These are phyloP conservation scores for Lachnellula occidentalis DNA, from an alignment of 2,329 filamentous ascomycete genomes.

Conservation along the genomic window DNA sequence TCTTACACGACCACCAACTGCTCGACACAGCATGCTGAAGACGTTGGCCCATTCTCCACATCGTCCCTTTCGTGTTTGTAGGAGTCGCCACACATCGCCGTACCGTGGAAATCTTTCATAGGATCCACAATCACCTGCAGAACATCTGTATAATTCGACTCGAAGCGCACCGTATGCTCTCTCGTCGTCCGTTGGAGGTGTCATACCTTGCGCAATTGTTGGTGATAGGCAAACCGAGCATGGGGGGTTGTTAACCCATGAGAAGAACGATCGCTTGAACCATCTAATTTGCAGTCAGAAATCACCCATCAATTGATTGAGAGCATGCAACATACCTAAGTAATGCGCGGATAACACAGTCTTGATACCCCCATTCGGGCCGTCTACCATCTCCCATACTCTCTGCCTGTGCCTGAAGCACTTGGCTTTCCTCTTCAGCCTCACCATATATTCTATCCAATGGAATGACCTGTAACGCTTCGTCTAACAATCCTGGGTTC, in stretches of 20 bases:
- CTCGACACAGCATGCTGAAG: slow-evolving; percentile 96
- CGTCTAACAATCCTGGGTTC: slow-evolving; percentile 89
- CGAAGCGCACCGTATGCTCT: slow-evolving; percentile 78
- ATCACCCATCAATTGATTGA: slow-evolving; percentile 7
- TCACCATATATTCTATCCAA: slow-evolving; percentile 88
- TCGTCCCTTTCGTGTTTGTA: slow-evolving; percentile 81
- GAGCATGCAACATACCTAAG: slow-evolving; percentile 56
- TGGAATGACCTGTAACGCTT: slow-evolving; percentile 80
- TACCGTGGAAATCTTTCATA: slow-evolving; percentile 91
- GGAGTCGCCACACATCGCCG: slow-evolving; percentile 86
- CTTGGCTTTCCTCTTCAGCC: slow-evolving; percentile 87
- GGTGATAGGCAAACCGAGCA: slow-evolving; percentile 78
- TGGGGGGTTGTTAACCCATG: slow-evolving; percentile 92
- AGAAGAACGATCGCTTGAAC: slow-evolving; percentile 94
- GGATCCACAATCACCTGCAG: slow-evolving; percentile 64
- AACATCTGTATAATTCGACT: slow-evolving; percentile 89
- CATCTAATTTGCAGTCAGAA: slow-evolving; percentile 50
- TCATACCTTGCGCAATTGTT: slow-evolving; percentile 77
- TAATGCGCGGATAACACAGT: slow-evolving; percentile 86
- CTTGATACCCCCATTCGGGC: slow-evolving; percentile 94
- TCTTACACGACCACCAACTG: slow-evolving; percentile 81
- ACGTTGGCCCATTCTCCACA: slow-evolving; percentile 97
- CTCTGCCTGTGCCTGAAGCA: slow-evolving; percentile 80
- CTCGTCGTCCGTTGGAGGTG: slow-evolving; percentile 81
- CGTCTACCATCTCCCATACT: slow-evolving; percentile 76